These are phyloP conservation scores for Cyberlindnera bimundalis DNA, from an alignment of 805 yeast genomes.

Conservation along the genomic window DNA sequence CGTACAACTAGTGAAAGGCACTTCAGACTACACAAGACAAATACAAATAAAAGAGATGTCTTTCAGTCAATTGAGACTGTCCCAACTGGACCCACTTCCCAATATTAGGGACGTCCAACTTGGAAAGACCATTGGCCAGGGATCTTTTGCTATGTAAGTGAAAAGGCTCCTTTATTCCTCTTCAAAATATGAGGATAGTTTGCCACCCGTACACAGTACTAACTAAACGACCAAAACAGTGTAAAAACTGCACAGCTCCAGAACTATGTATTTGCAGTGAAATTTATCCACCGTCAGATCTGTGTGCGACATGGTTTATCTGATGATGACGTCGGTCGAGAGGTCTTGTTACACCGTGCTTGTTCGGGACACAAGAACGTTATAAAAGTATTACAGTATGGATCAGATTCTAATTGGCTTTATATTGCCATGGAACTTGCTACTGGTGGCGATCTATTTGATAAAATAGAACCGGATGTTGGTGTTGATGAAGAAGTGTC, in stretches of 20 bases:
- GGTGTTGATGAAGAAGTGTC: conserved; percentile 67
- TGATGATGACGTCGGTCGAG: conserved; percentile 45
- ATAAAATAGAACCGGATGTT: conserved; percentile 71
- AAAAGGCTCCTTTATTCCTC: neutral
- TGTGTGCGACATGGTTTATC: conserved; percentile 34
- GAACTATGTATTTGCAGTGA: conserved; percentile 49
- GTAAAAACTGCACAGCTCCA: conserved; percentile 47
- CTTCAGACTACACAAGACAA: neutral
- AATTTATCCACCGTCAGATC: conserved; percentile 46
- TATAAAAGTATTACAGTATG: conserved; percentile 50
- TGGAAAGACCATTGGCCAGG: conserved; percentile 60
- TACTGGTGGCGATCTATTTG: conserved; percentile 73
- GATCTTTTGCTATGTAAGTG: conserved; percentile 57
- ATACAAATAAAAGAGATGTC: conserved; percentile 11
- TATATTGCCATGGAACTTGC: conserved; percentile 71
- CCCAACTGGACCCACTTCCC: conserved; percentile 49
- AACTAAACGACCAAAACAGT: conserved; percentile 19
- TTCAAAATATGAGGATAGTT: neutral
- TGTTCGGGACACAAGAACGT: conserved; percentile 61
- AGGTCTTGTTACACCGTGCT: conserved; percentile 54
- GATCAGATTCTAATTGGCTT: conserved; percentile 51
- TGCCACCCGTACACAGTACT: neutral
- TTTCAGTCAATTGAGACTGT: conserved; percentile 32
- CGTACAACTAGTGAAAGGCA: no score
- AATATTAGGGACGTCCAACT: conserved; percentile 41